Conservation (phyloP, 441 rosid species). For the Brassica hybrid region DNA sequence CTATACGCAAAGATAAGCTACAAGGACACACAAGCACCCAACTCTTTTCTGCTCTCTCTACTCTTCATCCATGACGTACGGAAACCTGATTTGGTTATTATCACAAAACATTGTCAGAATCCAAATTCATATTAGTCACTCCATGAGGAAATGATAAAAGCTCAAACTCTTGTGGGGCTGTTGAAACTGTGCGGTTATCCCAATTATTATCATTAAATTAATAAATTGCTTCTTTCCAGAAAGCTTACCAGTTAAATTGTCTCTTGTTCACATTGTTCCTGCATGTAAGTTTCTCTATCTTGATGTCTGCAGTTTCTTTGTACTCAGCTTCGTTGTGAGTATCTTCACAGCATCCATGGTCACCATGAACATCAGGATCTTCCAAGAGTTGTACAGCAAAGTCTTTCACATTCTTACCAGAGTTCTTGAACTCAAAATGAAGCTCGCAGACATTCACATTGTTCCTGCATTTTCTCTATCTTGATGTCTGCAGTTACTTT, state of each 20-base stretch:
- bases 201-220: neutral
- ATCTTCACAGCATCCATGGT: neutral
- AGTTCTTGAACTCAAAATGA: no score
- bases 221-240: neutral
- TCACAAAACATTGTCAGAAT: neutral
- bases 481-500: no score
- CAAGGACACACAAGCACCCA: neutral
- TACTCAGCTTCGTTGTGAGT: neutral
- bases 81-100: neutral
- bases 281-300: neutral
- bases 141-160: neutral
- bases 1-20: no score
- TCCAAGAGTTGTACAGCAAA: neutral
- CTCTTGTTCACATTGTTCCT: neutral
- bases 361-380: neutral
- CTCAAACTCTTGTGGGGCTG: neutral
- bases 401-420: no score
- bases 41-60: neutral
- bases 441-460: no score
- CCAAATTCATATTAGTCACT: neutral
- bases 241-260: neutral
- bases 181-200: neutral
- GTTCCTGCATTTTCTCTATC: no score
- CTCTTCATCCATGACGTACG: neutral
- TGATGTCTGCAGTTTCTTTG: neutral